These are phyloP conservation scores for Quercus engelmannii DNA, from an alignment of 306 rosid species.

Conservation along the genomic window DNA sequence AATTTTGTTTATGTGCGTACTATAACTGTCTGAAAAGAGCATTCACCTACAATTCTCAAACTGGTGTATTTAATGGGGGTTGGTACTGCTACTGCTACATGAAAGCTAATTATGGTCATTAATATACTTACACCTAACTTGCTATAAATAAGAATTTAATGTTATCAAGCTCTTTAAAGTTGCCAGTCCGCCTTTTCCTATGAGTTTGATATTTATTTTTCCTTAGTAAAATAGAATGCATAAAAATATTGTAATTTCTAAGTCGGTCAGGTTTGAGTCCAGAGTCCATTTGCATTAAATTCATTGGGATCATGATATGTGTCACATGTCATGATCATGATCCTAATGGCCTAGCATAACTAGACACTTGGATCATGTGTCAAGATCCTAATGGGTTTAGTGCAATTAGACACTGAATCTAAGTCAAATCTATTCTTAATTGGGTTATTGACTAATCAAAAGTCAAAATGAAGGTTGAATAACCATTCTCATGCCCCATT, in stretches of 20 bases:
- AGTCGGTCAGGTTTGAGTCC: too few relatives aligned
- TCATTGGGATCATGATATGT: too few relatives aligned
- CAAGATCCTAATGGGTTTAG: too few relatives aligned
- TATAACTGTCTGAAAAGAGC: conserved; percentile 76
- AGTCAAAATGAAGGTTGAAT: too few relatives aligned
- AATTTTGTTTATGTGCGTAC: conserved; percentile 33
- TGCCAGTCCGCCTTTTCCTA: conserved; percentile 61
- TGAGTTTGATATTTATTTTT: conserved; percentile 43
- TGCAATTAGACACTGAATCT: too few relatives aligned
- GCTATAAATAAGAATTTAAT: conserved; percentile 68
- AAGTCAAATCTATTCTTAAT: too few relatives aligned
- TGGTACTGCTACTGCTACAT: conserved; percentile 40
- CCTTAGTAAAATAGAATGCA: background rate
- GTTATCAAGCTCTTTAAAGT: conserved; percentile 53
- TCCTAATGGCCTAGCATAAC: too few relatives aligned
- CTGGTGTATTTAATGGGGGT: conserved; percentile 47
- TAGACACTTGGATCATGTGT: too few relatives aligned
- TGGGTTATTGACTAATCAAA: too few relatives aligned
- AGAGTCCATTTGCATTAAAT: too few relatives aligned
- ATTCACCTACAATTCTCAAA: conserved; percentile 69
- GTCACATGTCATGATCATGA: too few relatives aligned
- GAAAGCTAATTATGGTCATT: conserved; percentile 69
- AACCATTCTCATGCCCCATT: too few relatives aligned
- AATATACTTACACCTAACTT: conserved; percentile 63
- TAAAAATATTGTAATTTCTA: background rate